A percentile compares a stretch with the other conserved stretches of the same genome.
These are phyloP conservation scores for Micromonas pusilla DNA, from an alignment of 139 green algal species.

Conservation along the genomic window DNA sequence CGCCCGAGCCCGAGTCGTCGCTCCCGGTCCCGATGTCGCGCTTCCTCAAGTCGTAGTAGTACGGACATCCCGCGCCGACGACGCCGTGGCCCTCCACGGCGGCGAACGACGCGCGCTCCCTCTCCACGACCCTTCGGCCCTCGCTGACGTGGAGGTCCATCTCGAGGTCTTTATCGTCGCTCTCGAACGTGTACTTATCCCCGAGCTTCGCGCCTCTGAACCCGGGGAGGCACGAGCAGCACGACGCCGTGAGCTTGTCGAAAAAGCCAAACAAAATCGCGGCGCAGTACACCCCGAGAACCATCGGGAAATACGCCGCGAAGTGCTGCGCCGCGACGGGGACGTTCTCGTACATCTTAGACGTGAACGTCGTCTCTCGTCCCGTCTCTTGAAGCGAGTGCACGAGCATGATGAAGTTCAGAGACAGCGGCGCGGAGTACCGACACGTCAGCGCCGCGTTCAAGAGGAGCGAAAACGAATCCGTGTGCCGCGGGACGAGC, in stretches of 20 bases:
- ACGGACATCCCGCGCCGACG: neutral
- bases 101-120: neutral
- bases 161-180: neutral
- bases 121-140: neutral
- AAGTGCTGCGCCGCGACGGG: neutral
- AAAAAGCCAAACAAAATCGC: neutral
- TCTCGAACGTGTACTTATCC: neutral
- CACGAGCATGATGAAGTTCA: constrained; percentile 85
- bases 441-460: constrained; percentile 71
- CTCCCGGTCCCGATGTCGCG: neutral
- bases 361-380: constrained; percentile 51
- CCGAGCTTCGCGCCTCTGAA: neutral
- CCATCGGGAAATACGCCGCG: neutral
- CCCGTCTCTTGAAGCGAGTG: constrained; percentile 33
- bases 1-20: neutral
- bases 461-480: constrained; percentile 51
- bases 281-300: constrained; percentile 13
- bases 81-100: neutral
- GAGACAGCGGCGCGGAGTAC: constrained; percentile 85
- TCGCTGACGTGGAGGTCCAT: neutral
- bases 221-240: neutral
- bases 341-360: constrained; percentile 55
- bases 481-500: constrained; percentile 60
- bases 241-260: neutral
- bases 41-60: neutral